A percentile compares a stretch with the other conserved stretches of the same genome.
Conservation (phyloP, 768 basidiomycete species). For the Lentinus brumalis region DNA sequence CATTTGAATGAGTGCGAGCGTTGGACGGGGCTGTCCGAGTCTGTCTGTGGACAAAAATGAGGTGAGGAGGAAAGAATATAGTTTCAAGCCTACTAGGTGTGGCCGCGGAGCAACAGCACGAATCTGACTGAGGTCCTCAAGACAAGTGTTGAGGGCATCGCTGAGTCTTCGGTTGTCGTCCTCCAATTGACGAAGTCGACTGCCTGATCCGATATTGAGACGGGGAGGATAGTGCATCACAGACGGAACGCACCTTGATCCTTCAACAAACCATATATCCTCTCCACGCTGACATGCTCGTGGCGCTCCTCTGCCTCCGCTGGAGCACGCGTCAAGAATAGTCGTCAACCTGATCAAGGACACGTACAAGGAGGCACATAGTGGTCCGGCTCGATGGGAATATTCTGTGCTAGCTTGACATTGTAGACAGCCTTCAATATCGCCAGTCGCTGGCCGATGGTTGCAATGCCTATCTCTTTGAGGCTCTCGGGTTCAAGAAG, state of each 20-base stretch:
- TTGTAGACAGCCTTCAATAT: slow-evolving; percentile 93
- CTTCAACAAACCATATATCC: slow-evolving; percentile 63
- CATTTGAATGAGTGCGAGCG: slow-evolving; percentile 88
- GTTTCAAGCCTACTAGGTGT: slow-evolving; percentile 4
- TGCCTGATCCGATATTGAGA: slow-evolving; percentile 44
- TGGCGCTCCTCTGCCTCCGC: slow-evolving; percentile 61
- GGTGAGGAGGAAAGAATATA: not conserved
- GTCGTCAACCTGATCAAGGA: not conserved
- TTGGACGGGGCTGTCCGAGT: slow-evolving; percentile 43
- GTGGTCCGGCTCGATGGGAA: slow-evolving; percentile 81
- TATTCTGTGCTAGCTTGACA: slow-evolving; percentile 79
- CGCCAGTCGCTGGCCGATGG: slow-evolving; percentile 87
- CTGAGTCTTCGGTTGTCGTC: slow-evolving; percentile 76
- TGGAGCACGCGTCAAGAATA: slow-evolving; percentile 25
- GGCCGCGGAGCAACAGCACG: slow-evolving; percentile 23
- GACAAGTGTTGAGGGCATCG: slow-evolving; percentile 57
- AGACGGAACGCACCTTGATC: slow-evolving; percentile 62
- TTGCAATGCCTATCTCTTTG: slow-evolving; percentile 84
- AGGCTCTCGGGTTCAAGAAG: slow-evolving; percentile 82
- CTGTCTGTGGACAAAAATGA: slow-evolving; percentile 9
- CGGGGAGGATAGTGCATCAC: not conserved
- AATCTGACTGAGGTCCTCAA: slow-evolving; percentile 63
- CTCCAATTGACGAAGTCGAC: slow-evolving; percentile 70
- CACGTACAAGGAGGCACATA: slow-evolving; percentile 88
- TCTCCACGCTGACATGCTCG: slow-evolving; percentile 62